Conservation (phyloP, 768 basidiomycete species). For the Trametes cinnabarina region DNA sequence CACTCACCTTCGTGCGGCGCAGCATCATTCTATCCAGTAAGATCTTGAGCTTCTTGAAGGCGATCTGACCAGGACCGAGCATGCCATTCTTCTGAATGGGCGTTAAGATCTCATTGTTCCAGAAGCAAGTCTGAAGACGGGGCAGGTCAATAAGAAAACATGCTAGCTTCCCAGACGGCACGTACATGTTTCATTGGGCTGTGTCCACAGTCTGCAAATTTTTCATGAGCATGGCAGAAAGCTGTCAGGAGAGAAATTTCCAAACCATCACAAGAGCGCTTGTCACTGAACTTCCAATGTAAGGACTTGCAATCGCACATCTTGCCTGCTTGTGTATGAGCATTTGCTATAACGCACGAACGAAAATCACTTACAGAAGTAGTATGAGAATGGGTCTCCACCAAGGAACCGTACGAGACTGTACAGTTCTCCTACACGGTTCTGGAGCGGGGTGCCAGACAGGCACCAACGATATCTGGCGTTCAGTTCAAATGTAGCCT, state of each 20-base stretch:
- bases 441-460: conserved; percentile 94
- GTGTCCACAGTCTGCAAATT: conserved; percentile 67
- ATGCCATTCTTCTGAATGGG: conserved; percentile 94
- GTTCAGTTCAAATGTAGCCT: conserved; percentile 89
- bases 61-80: conserved; percentile 69
- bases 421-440: conserved; percentile 98
- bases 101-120: conserved; percentile 94
- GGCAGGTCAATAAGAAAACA: background rate
- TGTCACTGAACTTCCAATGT: conserved; percentile 91
- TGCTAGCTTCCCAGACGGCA: conserved; percentile 2
- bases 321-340: conserved; percentile 56
- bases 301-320: conserved; percentile 90
- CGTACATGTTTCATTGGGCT: conserved; percentile 79
- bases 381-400: conserved; percentile 89
- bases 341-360: no score
- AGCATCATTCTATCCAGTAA: conserved; percentile 96
- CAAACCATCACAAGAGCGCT: conserved; percentile 77
- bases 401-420: conserved; percentile 90
- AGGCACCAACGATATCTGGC: conserved; percentile 90
- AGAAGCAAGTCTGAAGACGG: conserved; percentile 77
- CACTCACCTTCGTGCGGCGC: conserved; percentile 72
- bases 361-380: conserved; percentile 61
- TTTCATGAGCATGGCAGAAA: conserved; percentile 1
- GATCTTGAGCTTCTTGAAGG: conserved; percentile 90
- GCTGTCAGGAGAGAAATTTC: conserved; percentile 3